Evolutionary conservation across 2,329 filamentous ascomycete species (phyloP), one percentile per base, ranked within the genome.

Genomic region (Aspergillus sp.): DNA sequence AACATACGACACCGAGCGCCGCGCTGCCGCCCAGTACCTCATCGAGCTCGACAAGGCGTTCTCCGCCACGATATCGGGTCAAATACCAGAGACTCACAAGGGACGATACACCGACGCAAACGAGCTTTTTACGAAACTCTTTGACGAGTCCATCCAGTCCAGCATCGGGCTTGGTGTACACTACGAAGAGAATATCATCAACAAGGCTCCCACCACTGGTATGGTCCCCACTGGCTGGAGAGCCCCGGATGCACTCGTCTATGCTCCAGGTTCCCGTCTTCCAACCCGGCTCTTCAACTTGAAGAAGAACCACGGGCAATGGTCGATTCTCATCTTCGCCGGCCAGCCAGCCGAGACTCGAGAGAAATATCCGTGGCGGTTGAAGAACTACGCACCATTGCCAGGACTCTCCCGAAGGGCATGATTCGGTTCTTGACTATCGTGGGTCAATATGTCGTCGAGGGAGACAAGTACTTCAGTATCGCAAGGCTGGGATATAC

Each of bases 11-110:
- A 48, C 56, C 1, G 74, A 77, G 54, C 67, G 74, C n/a, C 22
- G 76, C 68, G 13, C 70, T 3, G 67, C 70, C 7, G 72, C 72
- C 7, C 53, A 68, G 41, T 66, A 69, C 17, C 67, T 77, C n/a
- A 74, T 77, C 61, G 66, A 71, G 23, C 68, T 72, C 22, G 74
- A 77, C 54, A 71, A 72, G 56, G 66, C 66, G 11, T 60, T 60
- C 46, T 53, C 69, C 66, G 51, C 51, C 17, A 54, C 50, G 13
- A 60, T 60, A 22, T 71, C 71, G 4, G 64, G 64, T 17, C 47
- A 69, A 19, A 65, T 68, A 34, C 60, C 68, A 28, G 49, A 60
- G 9, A 51, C 45, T 15, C 51, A 66, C 30, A 64, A 61, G 30
- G 67, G 64, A 46, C 17, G 25, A 1, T 54, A 52, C 25, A 48